Percentiles rank a stretch among this genome's conserved stretches.
phyloP scores from a whole-genome alignment of 768 basidiomycete genomes.

The Phylloporus sp. region DNA sequence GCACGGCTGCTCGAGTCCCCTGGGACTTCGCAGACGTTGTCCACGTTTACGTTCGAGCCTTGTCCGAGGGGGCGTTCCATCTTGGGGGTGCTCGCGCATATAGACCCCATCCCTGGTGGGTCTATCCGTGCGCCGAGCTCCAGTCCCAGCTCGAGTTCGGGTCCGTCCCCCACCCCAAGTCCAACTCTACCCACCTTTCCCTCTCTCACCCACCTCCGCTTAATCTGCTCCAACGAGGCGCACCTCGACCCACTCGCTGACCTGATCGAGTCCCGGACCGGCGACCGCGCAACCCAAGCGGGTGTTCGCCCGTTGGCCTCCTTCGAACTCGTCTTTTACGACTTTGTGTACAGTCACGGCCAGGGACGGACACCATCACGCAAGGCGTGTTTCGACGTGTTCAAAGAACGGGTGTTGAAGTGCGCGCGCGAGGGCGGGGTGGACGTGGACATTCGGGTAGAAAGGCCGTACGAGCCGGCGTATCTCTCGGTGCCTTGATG shows the following conservation, averaged over 20 bases:
- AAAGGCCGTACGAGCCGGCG: conserved; percentile 24
- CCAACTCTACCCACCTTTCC: conserved; percentile 7
- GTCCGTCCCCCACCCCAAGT: neutral
- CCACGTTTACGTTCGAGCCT: conserved; percentile 23
- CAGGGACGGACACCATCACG: conserved; percentile 10
- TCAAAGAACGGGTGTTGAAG: conserved; percentile 15
- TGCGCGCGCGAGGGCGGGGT: conserved; percentile 22
- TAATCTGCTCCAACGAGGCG: conserved; percentile 21
- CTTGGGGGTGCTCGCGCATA: conserved; percentile 16
- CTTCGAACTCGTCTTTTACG: conserved; percentile 24
- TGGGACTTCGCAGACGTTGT: conserved; percentile 13
- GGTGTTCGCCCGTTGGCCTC: conserved; percentile 10
- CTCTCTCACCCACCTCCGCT: conserved; percentile 15
- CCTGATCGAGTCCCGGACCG: conserved; percentile 17
- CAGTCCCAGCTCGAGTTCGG: neutral
- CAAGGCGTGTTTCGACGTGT: conserved; percentile 17
- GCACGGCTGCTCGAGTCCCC: conserved; percentile 17
- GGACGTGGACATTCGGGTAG: conserved; percentile 22
- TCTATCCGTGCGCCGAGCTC: neutral
- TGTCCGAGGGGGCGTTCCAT: conserved; percentile 16
- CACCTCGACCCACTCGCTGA: conserved; percentile 13
- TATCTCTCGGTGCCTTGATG: conserved; percentile 18
- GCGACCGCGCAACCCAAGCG: conserved; percentile 6
- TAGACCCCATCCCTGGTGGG: neutral
- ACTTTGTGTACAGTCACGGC: conserved; percentile 15